A percentile compares a stretch with the other conserved stretches of the same genome.
phyloP scores from a whole-genome alignment of 2,329 filamentous ascomycete species.

The Ilyonectria sp. region DNA sequence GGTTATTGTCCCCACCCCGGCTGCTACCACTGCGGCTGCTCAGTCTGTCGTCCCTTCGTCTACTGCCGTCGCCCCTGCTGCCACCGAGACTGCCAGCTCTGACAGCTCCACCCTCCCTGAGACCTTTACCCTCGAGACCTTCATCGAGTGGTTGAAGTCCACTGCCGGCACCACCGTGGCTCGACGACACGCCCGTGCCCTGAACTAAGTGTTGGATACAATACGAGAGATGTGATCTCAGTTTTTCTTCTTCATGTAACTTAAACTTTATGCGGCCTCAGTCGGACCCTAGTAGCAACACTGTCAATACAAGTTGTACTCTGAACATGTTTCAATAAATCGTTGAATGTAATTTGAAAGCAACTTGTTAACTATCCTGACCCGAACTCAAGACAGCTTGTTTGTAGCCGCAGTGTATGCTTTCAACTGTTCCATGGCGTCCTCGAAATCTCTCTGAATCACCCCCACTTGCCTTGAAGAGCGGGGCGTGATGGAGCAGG shows the following conservation, averaged over 20 bases:
- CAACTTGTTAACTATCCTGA: no score
- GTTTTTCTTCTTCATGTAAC: slow-evolving; percentile 24
- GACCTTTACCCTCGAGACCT: slow-evolving; percentile 45
- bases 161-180: slow-evolving; percentile 30
- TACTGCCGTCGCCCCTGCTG: slow-evolving; percentile 12
- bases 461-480: slow-evolving; percentile 51
- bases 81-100: not conserved
- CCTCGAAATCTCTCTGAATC: slow-evolving; percentile 50
- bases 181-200: slow-evolving; percentile 43
- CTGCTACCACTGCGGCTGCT: slow-evolving; percentile 12
- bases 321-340: not conserved
- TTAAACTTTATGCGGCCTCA: slow-evolving; percentile 10
- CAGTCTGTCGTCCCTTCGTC: slow-evolving; percentile 4
- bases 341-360: no score
- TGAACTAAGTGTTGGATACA: slow-evolving; percentile 30
- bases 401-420: slow-evolving; percentile 44
- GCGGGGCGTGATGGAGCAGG: slow-evolving; percentile 55
- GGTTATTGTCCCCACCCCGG: slow-evolving; percentile 12
- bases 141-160: slow-evolving; percentile 39
- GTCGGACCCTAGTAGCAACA: not conserved
- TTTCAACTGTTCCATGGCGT: slow-evolving; percentile 46
- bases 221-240: not conserved
- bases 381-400: slow-evolving; percentile 39
- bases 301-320: not conserved
- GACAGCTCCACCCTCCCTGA: slow-evolving; percentile 34